Percentiles rank a stretch among this genome's conserved stretches.
Conservation (phyloP, 495 filamentous ascomycete species). For the Aspergillus campestris region DNA sequence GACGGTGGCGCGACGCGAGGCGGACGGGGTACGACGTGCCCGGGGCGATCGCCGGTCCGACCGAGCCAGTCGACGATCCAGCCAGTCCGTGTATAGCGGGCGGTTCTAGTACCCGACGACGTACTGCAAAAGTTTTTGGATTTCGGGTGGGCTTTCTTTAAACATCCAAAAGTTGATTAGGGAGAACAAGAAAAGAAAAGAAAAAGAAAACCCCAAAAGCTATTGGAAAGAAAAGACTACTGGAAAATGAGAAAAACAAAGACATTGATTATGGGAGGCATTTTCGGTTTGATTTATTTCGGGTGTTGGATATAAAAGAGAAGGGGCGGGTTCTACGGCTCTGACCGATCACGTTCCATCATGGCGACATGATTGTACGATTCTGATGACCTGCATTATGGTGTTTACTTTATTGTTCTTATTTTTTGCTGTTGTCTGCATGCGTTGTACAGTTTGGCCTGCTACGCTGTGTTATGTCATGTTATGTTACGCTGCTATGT, state of each 20-base stretch:
- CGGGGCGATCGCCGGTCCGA: constrained; percentile 32
- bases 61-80: constrained; percentile 30
- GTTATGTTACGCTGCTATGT: neutral
- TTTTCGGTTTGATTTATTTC: constrained; percentile 9
- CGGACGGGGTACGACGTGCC: constrained; percentile 22
- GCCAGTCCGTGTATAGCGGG: constrained; percentile 30
- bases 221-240: too few species aligned
- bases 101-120: constrained; percentile 7
- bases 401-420: constrained; percentile 10
- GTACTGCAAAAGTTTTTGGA: too few species aligned
- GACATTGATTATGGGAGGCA: constrained; percentile 4
- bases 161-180: too few species aligned
- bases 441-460: neutral
- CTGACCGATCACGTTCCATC: constrained; percentile 20
- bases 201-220: neutral
- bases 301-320: constrained; percentile 11
- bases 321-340: constrained; percentile 14
- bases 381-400: constrained; percentile 38
- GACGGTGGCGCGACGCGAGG: constrained; percentile 18
- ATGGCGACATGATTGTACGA: constrained; percentile 42
- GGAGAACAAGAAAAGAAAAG: neutral
- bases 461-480: neutral
- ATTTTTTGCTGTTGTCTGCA: constrained; percentile 10
- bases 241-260: neutral
- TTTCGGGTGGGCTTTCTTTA: too few species aligned